Evolutionary conservation across 2,329 filamentous ascomycete genomes (phyloP).

Genomic region (Penicillium sp.): DNA sequence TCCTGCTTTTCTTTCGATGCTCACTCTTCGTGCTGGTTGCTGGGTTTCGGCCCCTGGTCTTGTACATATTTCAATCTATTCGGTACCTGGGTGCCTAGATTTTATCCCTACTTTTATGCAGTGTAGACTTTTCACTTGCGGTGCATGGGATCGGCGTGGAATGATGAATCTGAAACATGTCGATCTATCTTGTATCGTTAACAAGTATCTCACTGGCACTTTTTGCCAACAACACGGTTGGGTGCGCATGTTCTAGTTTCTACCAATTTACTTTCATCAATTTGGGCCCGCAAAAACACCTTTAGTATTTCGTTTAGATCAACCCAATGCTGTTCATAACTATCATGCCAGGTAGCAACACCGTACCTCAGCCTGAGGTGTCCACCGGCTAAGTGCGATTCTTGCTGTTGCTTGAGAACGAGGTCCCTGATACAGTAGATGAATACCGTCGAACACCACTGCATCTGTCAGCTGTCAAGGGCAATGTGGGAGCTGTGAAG

Average conservation of each 20-base stretch:
- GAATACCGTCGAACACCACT: background rate
- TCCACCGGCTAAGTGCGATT: background rate
- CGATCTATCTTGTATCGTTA: no score
- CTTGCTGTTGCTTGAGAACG: background rate
- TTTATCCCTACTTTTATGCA: background rate
- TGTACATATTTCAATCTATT: conserved; percentile 17
- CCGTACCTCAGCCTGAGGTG: no score
- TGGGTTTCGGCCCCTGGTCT: background rate
- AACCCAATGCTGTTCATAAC: no score
- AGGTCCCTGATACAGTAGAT: background rate
- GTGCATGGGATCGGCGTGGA: no score
- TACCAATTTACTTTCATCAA: no score
- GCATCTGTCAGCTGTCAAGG: background rate
- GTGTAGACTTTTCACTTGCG: background rate
- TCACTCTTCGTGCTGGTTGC: background rate
- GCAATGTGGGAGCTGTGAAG: background rate
- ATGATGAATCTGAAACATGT: no score
- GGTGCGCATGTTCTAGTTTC: no score
- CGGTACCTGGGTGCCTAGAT: conserved; percentile 1
- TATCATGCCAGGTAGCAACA: no score
- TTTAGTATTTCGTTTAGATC: no score
- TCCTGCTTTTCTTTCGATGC: background rate
- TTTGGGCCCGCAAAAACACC: no score
- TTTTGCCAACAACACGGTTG: no score
- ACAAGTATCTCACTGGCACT: no score